Evolutionary conservation across 2,329 filamentous ascomycete species (phyloP).

Genomic region (Exophiala sideris): DNA sequence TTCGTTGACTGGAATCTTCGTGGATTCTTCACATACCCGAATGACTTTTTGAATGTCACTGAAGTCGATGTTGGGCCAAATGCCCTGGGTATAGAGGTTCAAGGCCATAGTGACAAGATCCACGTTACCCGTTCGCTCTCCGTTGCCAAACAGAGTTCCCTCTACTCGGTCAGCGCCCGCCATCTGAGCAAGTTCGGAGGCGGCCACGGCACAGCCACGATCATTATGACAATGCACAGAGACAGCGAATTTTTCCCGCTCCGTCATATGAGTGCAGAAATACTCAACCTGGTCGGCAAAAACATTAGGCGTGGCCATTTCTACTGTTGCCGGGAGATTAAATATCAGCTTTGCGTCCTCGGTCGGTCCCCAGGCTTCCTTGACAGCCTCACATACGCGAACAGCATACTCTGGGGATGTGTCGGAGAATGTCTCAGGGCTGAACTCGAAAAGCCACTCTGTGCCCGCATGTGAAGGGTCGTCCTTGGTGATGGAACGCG

Average conservation of each 20-base stretch:
- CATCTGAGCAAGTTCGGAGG: constrained; percentile 92
- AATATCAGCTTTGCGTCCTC: constrained; percentile 80
- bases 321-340: constrained; percentile 93
- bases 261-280: constrained; percentile 80
- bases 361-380: constrained; percentile 84
- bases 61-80: constrained; percentile 82
- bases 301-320: constrained; percentile 90
- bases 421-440: constrained; percentile 73
- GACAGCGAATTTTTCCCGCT: constrained; percentile 82
- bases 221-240: constrained; percentile 95
- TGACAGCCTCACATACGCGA: constrained; percentile 85
- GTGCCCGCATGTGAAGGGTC: constrained; percentile 57
- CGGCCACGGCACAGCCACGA: constrained; percentile 82
- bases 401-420: constrained; percentile 79
- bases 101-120: constrained; percentile 88
- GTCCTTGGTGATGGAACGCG: constrained; percentile 84
- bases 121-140: constrained; percentile 92
- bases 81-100: constrained; percentile 92
- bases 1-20: constrained; percentile 89
- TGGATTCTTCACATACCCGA: constrained; percentile 84
- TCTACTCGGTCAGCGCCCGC: constrained; percentile 92
- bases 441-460: constrained; percentile 53
- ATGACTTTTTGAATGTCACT: constrained; percentile 84
- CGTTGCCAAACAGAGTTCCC: constrained; percentile 90
- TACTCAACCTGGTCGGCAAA: constrained; percentile 97